phyloP scores from a whole-genome alignment of 148 eudicot genomes.

The Limonium bicolor region DNA sequence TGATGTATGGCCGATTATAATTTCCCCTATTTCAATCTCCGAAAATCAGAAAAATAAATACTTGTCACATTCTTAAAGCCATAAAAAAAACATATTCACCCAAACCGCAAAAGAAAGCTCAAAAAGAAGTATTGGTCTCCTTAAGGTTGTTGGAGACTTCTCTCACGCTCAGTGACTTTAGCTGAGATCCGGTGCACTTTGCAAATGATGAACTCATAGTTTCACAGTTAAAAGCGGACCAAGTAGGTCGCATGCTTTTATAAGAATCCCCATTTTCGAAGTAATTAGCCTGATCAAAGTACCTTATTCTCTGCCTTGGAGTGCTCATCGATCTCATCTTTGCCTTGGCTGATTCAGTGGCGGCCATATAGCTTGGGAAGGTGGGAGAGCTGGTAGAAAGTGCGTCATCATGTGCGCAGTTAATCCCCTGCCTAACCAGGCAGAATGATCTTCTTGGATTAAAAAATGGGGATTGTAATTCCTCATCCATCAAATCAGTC shows the following conservation, averaged over 20 bases:
- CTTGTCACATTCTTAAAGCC: too few species aligned
- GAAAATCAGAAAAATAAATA: too few species aligned
- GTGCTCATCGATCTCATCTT: constrained; percentile 67
- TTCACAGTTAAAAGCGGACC: constrained; percentile 30
- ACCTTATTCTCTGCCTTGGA: constrained; percentile 39
- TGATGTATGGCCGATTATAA: too few species aligned
- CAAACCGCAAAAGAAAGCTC: too few species aligned
- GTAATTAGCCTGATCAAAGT: constrained; percentile 21
- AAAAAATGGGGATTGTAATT: constrained; percentile 31
- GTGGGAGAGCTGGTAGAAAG: constrained; percentile 16
- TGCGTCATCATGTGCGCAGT: constrained; percentile 23
- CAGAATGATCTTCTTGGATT: constrained; percentile 62
- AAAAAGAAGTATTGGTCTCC: too few species aligned
- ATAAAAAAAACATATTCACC: too few species aligned
- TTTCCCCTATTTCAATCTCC: too few species aligned
- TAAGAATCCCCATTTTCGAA: constrained; percentile 10
- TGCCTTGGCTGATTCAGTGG: constrained; percentile 73
- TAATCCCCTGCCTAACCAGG: constrained; percentile 22
- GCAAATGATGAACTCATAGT: constrained; percentile 13
- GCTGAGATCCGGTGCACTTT: constrained; percentile 6
- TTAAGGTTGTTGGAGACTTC: constrained; percentile 11
- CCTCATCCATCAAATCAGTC: constrained; percentile 19
- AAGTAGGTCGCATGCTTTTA: constrained; percentile 23
- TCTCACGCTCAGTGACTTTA: constrained; percentile 15
- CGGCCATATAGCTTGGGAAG: constrained; percentile 66